Evolutionary conservation across 2,329 filamentous ascomycete genomes (phyloP), one percentile per base, ranked within the genome.

Genomic region (Sarocladium oryzae): DNA sequence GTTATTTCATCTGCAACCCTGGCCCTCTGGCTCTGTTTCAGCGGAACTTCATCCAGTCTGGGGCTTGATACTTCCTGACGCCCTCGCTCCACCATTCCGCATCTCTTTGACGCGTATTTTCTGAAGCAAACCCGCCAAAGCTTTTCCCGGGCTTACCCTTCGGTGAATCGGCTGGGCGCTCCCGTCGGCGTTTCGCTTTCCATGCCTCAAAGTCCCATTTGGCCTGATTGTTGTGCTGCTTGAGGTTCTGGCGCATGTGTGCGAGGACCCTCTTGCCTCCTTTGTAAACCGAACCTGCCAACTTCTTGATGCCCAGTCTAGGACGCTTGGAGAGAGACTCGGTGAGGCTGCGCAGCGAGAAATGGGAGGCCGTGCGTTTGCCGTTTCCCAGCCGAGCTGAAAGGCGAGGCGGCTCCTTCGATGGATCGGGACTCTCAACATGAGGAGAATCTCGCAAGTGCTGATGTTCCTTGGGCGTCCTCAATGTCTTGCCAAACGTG

Each of bases 51-150:
- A 66, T 64, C 63, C 65, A 68, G 20, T 57, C 52, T 4, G 64
- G 64, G 11, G 62, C 63, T 16, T 58, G 60, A 51, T 64, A 69
- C 52, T 58, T 63, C 20, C 59, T 58, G 3, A 65, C 61, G 3
- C 65, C 66, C 7, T 66, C 65, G 43, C 56, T 61, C 68, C 68
- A 70, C 66, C 67, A 69, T 15, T 63, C 61, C 30, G 64, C 56
- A 28, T 60, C 55, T 11, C 58, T 59, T 37, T 55, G 55, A 3
- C 55, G 53, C 32, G 53, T 55, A 33, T 55, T 53, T 16, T 66
- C 60, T 23, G 61, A 46, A 2, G 57, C 56, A 51, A 65, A 66
- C 2, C 56, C 28, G 28, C 55, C 56, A 48, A 56, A 58, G 4
- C 55, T 58, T 36, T 56, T 58, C 24, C 61, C 56, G 7, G 57